Conservation (phyloP, 1,284 basidiomycete species). For the Ceratobasidium sp. region DNA sequence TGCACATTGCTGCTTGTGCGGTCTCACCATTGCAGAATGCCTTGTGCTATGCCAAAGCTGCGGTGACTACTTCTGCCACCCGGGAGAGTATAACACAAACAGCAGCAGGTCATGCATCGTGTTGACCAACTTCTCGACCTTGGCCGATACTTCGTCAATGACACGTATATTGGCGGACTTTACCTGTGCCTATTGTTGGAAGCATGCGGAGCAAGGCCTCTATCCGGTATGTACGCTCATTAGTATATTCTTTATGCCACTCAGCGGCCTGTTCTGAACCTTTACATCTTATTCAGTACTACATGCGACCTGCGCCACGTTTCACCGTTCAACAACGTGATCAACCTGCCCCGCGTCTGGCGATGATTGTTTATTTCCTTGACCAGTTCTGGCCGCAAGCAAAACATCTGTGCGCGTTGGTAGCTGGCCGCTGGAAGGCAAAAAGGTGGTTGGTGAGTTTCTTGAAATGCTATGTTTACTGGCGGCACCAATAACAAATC, state of each 20-base stretch:
- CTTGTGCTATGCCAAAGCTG: not conserved
- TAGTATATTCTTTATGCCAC: too few relatives aligned
- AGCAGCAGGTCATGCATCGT: not conserved
- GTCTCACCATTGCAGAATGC: not conserved
- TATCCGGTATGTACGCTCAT: conserved; percentile 6
- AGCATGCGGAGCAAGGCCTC: not conserved
- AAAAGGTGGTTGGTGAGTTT: conserved; percentile 12
- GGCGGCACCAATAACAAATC: not conserved
- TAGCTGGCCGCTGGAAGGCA: not conserved
- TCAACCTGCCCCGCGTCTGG: not conserved
- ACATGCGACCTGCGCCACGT: not conserved
- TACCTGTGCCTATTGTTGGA: conserved; percentile 14
- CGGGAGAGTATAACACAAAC: not conserved
- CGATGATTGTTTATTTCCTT: conserved; percentile 13
- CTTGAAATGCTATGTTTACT: too few relatives aligned
- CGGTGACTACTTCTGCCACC: not conserved
- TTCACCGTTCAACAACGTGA: not conserved
- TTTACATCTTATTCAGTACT: not conserved
- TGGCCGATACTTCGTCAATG: not conserved
- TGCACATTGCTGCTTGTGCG: not conserved
- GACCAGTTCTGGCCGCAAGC: conserved; percentile 30
- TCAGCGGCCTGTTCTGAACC: not conserved
- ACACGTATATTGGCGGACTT: not conserved
- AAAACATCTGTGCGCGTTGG: conserved; percentile 3
- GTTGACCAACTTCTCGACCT: not conserved